These are phyloP conservation scores for Aleurites moluccanus DNA, from an alignment of 441 rosid genomes.

Conservation along the genomic window DNA sequence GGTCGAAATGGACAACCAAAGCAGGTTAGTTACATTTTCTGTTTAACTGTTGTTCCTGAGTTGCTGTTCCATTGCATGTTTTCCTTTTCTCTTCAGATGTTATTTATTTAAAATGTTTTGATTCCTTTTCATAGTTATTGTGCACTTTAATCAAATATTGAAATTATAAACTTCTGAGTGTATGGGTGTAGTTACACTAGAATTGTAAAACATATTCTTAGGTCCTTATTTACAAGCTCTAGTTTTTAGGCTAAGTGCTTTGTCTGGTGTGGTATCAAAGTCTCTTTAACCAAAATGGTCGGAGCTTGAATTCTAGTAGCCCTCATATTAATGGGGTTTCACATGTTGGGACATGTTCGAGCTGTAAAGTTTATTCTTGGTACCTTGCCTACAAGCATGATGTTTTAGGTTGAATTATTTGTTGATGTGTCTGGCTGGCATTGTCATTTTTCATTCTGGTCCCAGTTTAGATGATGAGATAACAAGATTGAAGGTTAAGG, in stretches of 20 bases:
- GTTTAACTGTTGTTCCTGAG: constrained; percentile 3
- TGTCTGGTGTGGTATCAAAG: not conserved
- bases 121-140: not conserved
- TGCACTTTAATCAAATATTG: not conserved
- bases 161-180: not conserved
- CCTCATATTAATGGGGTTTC: not conserved
- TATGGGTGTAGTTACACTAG: not conserved
- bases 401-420: not conserved
- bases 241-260: not conserved
- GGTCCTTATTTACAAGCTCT: too few relatives aligned
- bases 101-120: not conserved
- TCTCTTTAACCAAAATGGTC: not conserved
- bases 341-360: not conserved
- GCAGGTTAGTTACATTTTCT: constrained; percentile 53
- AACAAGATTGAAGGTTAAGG: not conserved
- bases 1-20: constrained; percentile 89
- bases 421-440: not conserved
- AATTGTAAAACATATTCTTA: not conserved
- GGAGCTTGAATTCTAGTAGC: not conserved
- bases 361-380: not conserved
- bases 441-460: not conserved
- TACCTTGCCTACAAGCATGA: not conserved
- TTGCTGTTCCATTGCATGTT: not conserved
- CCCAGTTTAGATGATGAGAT: not conserved
- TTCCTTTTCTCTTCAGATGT: not conserved